A percentile compares a stretch with the other conserved stretches of the same genome.
phyloP scores from a whole-genome alignment of 1,284 basidiomycete genomes.

The Leccinum ponderosum region DNA sequence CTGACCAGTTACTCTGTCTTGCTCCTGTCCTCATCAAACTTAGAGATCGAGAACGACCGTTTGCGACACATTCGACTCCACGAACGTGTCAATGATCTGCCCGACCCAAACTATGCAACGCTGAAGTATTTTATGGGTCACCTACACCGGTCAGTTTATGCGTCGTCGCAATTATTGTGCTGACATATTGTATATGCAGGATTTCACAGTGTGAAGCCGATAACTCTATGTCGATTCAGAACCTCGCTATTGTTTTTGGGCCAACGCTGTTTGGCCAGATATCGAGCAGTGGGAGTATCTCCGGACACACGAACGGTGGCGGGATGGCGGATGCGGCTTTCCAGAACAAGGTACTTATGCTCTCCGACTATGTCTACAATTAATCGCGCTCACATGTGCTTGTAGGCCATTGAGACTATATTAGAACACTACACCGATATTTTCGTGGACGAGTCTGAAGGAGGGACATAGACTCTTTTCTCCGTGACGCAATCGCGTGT shows the following conservation, averaged over 20 bases:
- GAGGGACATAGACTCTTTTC: conserved; percentile 21
- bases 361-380: not conserved
- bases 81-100: conserved; percentile 96
- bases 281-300: conserved; percentile 40
- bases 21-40: conserved; percentile 6
- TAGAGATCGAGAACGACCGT: conserved; percentile 92
- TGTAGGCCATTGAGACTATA: conserved; percentile 77
- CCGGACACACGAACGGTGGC: conserved; percentile 46
- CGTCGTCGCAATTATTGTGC: not conserved
- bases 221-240: conserved; percentile 94
- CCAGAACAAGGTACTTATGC: conserved; percentile 48
- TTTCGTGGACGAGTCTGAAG: conserved; percentile 69
- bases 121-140: conserved; percentile 96
- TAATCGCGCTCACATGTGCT: conserved; percentile 15
- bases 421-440: conserved; percentile 80
- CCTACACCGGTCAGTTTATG: conserved; percentile 67
- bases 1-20: conserved; percentile 4
- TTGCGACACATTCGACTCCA: conserved; percentile 93
- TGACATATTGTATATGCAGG: conserved; percentile 41
- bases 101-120: conserved; percentile 97
- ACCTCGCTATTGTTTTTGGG: conserved; percentile 96
- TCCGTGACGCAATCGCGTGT: not conserved
- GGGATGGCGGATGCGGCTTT: conserved; percentile 53
- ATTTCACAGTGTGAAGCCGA: conserved; percentile 71
- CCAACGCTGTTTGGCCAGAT: conserved; percentile 84